Conservation (phyloP, 1,284 basidiomycete species). For the Somion occarium region DNA sequence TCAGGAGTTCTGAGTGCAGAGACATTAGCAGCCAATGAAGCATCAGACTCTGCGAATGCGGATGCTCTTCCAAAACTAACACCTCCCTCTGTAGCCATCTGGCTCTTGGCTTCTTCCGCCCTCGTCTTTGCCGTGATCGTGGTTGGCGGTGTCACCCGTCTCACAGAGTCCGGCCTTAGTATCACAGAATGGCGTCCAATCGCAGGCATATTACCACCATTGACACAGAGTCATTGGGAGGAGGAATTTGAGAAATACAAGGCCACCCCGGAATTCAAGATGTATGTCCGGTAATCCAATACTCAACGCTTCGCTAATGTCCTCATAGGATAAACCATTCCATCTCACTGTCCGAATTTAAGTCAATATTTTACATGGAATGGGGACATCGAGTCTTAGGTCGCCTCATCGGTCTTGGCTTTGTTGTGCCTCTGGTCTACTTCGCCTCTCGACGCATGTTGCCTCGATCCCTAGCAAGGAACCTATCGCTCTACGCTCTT, state of each 20-base stretch:
- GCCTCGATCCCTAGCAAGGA: constrained; percentile 53
- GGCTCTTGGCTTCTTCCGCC: constrained; percentile 80
- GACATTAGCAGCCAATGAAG: constrained; percentile 2
- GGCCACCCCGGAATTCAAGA: constrained; percentile 90
- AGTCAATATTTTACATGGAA: constrained; percentile 98
- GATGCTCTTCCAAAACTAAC: constrained; percentile 54
- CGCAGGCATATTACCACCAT: constrained; percentile 84
- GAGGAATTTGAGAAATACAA: constrained; percentile 95
- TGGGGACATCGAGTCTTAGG: constrained; percentile 96
- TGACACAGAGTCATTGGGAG: constrained; percentile 77
- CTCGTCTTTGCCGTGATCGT: constrained; percentile 92
- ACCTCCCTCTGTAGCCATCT: constrained; percentile 71
- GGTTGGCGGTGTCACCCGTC: constrained; percentile 92
- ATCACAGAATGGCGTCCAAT: constrained; percentile 99
- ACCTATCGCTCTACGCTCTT: constrained; percentile 67
- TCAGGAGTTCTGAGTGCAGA: constrained; percentile 8
- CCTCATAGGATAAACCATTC: constrained; percentile 80
- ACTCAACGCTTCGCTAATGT: background rate
- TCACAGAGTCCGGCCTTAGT: constrained; percentile 96
- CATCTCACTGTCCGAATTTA: constrained; percentile 89
- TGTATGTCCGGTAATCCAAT: constrained; percentile 50
- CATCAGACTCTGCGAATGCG: constrained; percentile 16
- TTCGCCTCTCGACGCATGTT: constrained; percentile 67
- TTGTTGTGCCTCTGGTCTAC: constrained; percentile 78
- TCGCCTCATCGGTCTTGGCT: constrained; percentile 81